Evolutionary conservation across 1,284 basidiomycete species (phyloP), one percentile per base, ranked within the genome.

Genomic region (Amylostereum areolatum): DNA sequence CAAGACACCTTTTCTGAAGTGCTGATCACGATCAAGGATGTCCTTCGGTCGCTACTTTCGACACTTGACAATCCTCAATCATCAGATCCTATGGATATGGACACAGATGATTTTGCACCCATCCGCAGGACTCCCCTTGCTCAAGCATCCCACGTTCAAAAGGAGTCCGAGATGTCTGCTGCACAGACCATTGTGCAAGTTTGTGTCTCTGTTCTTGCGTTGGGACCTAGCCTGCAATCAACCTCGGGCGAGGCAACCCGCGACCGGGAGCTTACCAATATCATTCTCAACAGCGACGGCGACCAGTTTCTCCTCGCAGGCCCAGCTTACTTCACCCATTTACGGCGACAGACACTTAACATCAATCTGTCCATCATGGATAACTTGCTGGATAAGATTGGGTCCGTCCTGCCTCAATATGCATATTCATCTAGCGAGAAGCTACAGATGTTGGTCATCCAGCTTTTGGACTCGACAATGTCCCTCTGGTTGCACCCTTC

Each of bases 401-500:
- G 66, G 4, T 66, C 72, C 1, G 72, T 87, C 36, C 67, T 91
- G 5, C 55, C 57, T 8, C 62, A 71, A 9, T 90, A 94, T 64
- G 66, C 69, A 3, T 85, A 81, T 60, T 68, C 74, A 1, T 68
- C 75, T 35, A 82, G 77, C 51, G 78, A 81, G 47, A 67, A 64
- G 5, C 66, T 85, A 27, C 77, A 81, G 6, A 62, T 78, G 12
- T 60, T 88, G 29, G 69, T 75, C 3, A 66, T 89, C 12, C 69
- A 76, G n/a, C 74, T 92, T 48, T 66, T 96, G 27, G 73, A 81
- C 33, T 77, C 81, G 3, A 88, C 89, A 0, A 63, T 81, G 45
- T 65, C 75, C 36, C 57, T 82, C 0, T 97, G 92, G 92, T 60
- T 78, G n/a, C 57, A 66, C 24, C 59, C 62, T 6, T 57, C 69